Conservation (phyloP, 176 grass and related monocot species). For the Paspalum vaginatum region DNA sequence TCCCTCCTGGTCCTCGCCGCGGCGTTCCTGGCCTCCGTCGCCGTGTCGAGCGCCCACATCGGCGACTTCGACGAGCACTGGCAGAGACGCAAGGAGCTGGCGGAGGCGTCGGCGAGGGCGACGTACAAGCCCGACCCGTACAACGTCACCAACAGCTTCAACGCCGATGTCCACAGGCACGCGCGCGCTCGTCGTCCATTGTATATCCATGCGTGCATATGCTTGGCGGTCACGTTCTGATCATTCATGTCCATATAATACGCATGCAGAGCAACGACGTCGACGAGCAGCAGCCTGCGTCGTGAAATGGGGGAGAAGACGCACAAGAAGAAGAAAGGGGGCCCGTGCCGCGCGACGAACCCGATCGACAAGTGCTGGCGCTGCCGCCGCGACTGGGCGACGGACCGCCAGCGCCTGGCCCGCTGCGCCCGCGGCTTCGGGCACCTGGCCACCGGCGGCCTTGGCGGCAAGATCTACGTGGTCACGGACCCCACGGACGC, state of each 20-base stretch:
- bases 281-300: constrained; percentile 10
- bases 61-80: constrained; percentile 56
- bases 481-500: constrained; percentile 65
- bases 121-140: constrained; percentile 66
- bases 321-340: constrained; percentile 3
- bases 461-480: constrained; percentile 52
- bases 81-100: constrained; percentile 40
- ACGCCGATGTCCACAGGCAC: constrained; percentile 60
- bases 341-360: constrained; percentile 68
- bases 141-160: constrained; percentile 57
- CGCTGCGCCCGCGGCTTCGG: constrained; percentile 73
- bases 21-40: constrained; percentile 42
- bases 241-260: too few species aligned
- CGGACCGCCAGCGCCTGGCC: constrained; percentile 58
- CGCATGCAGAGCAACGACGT: too few species aligned
- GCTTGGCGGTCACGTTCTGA: too few species aligned
- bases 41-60: constrained; percentile 38
- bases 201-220: too few species aligned
- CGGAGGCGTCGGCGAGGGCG: constrained; percentile 11
- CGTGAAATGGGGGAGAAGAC: constrained; percentile 24
- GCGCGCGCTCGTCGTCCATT: neutral
- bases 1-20: constrained; percentile 53
- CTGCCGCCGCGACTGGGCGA: constrained; percentile 67
- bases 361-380: constrained; percentile 91
- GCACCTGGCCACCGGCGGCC: constrained; percentile 49